Base-by-base conservation (phyloP, 2,329 filamentous ascomycete species). In the Clonostachys byssicola region DNA sequence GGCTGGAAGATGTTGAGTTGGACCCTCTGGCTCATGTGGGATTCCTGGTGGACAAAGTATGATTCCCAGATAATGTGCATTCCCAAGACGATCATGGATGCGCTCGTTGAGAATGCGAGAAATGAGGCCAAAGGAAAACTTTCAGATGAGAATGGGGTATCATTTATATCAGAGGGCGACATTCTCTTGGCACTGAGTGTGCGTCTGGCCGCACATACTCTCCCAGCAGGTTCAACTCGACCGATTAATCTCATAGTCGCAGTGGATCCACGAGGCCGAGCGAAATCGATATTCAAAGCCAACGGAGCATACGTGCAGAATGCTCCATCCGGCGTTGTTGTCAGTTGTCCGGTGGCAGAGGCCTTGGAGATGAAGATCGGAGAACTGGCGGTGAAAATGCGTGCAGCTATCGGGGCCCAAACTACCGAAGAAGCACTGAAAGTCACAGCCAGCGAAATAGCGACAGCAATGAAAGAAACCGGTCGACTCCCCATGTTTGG, bases 371-470 rank as follows among this genome's bases (percentile, higher is more conserved):
- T 53, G 12, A 43, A 52, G 7, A 16, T 53, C 1, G 53, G 54
- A 7, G 41, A 49, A 17, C 45, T 56, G 6, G 54, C 54, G 6
- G 47, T 55, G 4, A 35, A 39, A 14, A 47, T 48, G 5, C 48
- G 54, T 14, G 3, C 46, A 16, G 44, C 51, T 0, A 52, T 55
- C 9, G 42, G 45, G 13, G n/a, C 23, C 13, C 54, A 56, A n/a
- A 41, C 48, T 1, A 55, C 53, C 1, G 54, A 55, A 9, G 50
- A 52, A 13, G 53, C 55, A n/a, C 42, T 56, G 5, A 55, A 52
- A 39, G 45, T 49, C 5, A 42, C 46, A 5, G 45, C 51, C 1
- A 34, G 47, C 46, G n/a, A 10, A 20, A 40, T 3, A 54, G 14
- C 1, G 49, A 45, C 10, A 48, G 47, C 43, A 46, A 44, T 2